phyloP scores from a whole-genome alignment of 2,329 filamentous ascomycete species.

The Aureobasidium uvarum region DNA sequence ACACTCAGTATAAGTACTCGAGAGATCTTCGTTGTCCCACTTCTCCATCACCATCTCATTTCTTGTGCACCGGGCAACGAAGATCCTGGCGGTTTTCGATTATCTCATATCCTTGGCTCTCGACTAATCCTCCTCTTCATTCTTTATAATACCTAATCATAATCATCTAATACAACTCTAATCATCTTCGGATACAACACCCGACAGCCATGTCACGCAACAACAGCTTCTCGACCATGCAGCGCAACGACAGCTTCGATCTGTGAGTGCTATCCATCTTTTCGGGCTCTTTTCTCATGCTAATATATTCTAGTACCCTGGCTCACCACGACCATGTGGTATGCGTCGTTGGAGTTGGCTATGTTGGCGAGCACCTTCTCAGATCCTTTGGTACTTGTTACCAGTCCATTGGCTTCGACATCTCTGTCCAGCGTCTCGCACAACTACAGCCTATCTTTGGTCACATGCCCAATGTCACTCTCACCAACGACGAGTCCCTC shows the following conservation, averaged over 20 bases:
- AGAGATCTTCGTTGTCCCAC: constrained; percentile 22
- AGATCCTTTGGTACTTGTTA: constrained; percentile 31
- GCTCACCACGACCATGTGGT: constrained; percentile 25
- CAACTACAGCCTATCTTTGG: constrained; percentile 35
- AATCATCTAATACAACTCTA: constrained; percentile 16
- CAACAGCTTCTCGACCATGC: constrained; percentile 25
- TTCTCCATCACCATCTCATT: constrained; percentile 20
- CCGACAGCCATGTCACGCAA: constrained; percentile 18
- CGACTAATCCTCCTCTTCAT: constrained; percentile 6
- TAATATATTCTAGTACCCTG: background rate
- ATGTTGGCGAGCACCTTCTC: constrained; percentile 31
- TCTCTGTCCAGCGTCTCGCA: constrained; percentile 44
- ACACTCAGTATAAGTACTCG: constrained; percentile 25
- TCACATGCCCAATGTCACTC: constrained; percentile 37
- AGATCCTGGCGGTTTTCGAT: constrained; percentile 24
- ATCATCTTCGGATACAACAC: constrained; percentile 1
- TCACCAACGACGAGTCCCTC: constrained; percentile 44
- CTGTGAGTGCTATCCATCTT: constrained; percentile 30
- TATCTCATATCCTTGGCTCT: constrained; percentile 10
- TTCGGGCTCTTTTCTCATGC: background rate
- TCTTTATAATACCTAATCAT: constrained; percentile 14
- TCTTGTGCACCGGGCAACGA: constrained; percentile 23
- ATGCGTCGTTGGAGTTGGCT: constrained; percentile 31
- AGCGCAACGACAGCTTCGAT: constrained; percentile 25
- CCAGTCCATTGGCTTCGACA: constrained; percentile 43